Percentiles rank a stretch among this genome's conserved stretches.
phyloP scores from a whole-genome alignment of 768 basidiomycete genomes.

The Lyophyllum semitale region DNA sequence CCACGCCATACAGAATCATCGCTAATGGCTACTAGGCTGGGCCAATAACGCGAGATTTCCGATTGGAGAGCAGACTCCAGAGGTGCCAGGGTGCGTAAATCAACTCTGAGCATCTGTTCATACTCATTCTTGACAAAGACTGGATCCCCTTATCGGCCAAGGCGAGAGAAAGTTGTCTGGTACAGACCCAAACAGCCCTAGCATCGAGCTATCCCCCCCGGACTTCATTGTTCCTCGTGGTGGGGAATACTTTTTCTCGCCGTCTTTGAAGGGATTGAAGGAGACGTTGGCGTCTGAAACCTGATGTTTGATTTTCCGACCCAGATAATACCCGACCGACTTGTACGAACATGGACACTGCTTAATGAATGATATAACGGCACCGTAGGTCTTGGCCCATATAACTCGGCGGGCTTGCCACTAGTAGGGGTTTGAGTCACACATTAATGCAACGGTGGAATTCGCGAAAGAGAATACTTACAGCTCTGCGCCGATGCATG shows the following conservation, averaged over 20 bases:
- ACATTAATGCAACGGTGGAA: no score
- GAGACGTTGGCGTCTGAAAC: constrained; percentile 25
- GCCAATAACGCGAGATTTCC: constrained; percentile 39
- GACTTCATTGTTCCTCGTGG: constrained; percentile 46
- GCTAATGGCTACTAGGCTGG: constrained; percentile 30
- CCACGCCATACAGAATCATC: neutral
- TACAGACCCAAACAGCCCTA: constrained; percentile 33
- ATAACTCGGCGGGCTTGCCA: no score
- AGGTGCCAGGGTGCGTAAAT: constrained; percentile 30
- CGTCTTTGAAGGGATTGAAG: constrained; percentile 47
- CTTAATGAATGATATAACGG: neutral
- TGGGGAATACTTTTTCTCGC: constrained; percentile 57
- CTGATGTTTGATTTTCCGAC: neutral
- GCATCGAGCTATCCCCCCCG: constrained; percentile 31
- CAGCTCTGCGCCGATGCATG: no score
- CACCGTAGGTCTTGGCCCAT: no score
- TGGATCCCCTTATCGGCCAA: constrained; percentile 51
- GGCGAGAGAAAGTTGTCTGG: constrained; percentile 26
- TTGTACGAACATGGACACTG: neutral
- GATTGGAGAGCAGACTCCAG: constrained; percentile 22
- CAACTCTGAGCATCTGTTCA: neutral
- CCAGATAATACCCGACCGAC: neutral
- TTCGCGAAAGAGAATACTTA: no score
- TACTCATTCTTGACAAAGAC: constrained; percentile 29
- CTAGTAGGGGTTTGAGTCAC: no score